Evolutionary conservation across 306 rosid species (phyloP).

Genomic region (Begonia fuchsioides): DNA sequence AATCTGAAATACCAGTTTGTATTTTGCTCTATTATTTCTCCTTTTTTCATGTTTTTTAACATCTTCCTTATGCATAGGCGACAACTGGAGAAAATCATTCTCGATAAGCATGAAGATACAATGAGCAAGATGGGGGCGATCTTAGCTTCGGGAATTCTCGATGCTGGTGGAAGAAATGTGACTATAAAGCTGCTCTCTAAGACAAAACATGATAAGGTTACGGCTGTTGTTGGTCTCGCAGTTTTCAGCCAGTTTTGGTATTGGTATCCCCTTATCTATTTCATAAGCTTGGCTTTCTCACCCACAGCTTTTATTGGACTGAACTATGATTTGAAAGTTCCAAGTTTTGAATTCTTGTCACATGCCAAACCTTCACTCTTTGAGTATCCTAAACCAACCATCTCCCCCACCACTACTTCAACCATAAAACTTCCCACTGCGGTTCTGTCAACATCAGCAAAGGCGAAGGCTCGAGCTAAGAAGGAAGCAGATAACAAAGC

Average conservation of each 20-base stretch:
- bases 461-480: conserved; percentile 98
- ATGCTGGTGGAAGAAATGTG: conserved; percentile 98
- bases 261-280: conserved; percentile 97
- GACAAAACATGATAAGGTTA: conserved; percentile 88
- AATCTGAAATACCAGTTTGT: not conserved
- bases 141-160: conserved; percentile 95
- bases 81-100: conserved; percentile 86
- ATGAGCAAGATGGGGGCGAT: conserved; percentile 99
- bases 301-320: conserved; percentile 90
- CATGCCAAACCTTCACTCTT: conserved; percentile 89
- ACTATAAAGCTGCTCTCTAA: conserved; percentile 82
- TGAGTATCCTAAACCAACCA: conserved; percentile 88
- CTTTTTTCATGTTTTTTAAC: not conserved
- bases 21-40: not conserved
- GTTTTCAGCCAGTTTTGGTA: conserved; percentile 99
- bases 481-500: conserved; percentile 89
- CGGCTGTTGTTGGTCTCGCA: conserved; percentile 98
- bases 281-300: conserved; percentile 75
- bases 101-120: conserved; percentile 97
- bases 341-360: conserved; percentile 80
- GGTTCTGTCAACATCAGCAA: conserved; percentile 86
- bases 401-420: conserved; percentile 63
- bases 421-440: conserved; percentile 97
- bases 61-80: conserved; percentile 34
- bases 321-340: conserved; percentile 81